Evolutionary conservation across 495 filamentous ascomycete genomes (phyloP).

Genomic region (Penicillium ucsense): DNA sequence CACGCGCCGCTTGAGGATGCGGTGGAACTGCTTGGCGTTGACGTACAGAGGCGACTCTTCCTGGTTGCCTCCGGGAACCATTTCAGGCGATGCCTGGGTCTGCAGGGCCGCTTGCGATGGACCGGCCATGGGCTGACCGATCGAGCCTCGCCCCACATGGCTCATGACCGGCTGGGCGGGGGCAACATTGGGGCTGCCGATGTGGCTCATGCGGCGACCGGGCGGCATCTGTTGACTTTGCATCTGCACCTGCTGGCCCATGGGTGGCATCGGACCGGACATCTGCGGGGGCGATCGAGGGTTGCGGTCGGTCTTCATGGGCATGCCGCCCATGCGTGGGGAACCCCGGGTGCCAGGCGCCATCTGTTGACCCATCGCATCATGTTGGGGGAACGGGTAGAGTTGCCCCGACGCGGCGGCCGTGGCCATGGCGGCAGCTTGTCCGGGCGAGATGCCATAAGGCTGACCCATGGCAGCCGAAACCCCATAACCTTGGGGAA

Average conservation of each 20-base stretch:
- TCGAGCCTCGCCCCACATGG: constrained; percentile 39
- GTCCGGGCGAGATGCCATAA: constrained; percentile 43
- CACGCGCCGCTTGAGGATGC: constrained; percentile 87
- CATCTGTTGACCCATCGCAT: constrained; percentile 41
- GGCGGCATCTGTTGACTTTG: constrained; percentile 32
- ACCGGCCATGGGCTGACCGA: constrained; percentile 38
- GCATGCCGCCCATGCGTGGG: constrained; percentile 40
- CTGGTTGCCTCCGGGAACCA: constrained; percentile 54
- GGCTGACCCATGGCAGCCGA: constrained; percentile 37
- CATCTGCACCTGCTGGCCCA: constrained; percentile 41
- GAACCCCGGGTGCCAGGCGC: constrained; percentile 38
- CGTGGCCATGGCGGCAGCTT: constrained; percentile 48
- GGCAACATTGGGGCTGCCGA: constrained; percentile 38
- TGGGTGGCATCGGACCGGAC: constrained; percentile 39
- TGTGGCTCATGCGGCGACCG: constrained; percentile 42
- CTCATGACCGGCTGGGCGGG: constrained; percentile 39
- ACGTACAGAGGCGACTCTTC: constrained; percentile 96
- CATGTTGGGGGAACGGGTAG: constrained; percentile 39
- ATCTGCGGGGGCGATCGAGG: constrained; percentile 44
- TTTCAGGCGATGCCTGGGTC: constrained; percentile 74
- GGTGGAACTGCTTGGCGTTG: constrained; percentile 97
- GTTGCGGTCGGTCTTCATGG: constrained; percentile 42
- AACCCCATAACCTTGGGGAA: constrained; percentile 43
- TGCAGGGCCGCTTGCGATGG: constrained; percentile 45
- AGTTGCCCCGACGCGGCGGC: constrained; percentile 46